A percentile compares a stretch with the other conserved stretches of the same genome.
phyloP scores from a whole-genome alignment of 306 rosid genomes.

The Luffa acutangula region DNA sequence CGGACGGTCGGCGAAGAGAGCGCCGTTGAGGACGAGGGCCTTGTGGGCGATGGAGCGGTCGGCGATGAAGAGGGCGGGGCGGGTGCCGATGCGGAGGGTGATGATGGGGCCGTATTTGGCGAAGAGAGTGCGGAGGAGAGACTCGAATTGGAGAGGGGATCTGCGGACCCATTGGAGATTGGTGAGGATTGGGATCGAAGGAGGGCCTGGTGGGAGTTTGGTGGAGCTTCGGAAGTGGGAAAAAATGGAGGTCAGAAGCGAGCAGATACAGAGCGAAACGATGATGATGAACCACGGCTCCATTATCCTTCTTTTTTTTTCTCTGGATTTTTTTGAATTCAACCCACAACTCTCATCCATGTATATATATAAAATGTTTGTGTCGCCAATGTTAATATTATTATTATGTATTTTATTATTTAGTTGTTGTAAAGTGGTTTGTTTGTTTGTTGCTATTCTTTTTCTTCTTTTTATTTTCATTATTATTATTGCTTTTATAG shows the following conservation, averaged over 20 bases:
- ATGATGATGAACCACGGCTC: neutral
- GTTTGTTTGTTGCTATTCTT: too few species aligned
- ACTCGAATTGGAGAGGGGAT: neutral
- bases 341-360: too few species aligned
- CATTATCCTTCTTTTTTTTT: neutral
- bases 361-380: too few species aligned
- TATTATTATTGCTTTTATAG: too few species aligned
- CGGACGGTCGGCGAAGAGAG: constrained; percentile 8
- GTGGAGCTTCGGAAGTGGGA: neutral
- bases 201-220: constrained; percentile 3
- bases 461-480: too few species aligned
- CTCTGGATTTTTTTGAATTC: too few species aligned
- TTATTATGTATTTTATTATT: too few species aligned
- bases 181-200: neutral
- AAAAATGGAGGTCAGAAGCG: neutral
- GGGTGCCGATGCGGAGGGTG: neutral
- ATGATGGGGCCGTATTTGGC: constrained; percentile 5
- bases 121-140: neutral
- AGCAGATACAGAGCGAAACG: neutral
- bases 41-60: neutral
- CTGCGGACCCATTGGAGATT: neutral
- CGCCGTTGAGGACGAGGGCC: constrained; percentile 7
- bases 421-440: too few species aligned
- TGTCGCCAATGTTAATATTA: too few species aligned
- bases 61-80: constrained; percentile 8